Evolutionary conservation across 768 basidiomycete genomes (phyloP), one percentile per base, ranked within the genome.

Genomic region (Ramaria sp.): DNA sequence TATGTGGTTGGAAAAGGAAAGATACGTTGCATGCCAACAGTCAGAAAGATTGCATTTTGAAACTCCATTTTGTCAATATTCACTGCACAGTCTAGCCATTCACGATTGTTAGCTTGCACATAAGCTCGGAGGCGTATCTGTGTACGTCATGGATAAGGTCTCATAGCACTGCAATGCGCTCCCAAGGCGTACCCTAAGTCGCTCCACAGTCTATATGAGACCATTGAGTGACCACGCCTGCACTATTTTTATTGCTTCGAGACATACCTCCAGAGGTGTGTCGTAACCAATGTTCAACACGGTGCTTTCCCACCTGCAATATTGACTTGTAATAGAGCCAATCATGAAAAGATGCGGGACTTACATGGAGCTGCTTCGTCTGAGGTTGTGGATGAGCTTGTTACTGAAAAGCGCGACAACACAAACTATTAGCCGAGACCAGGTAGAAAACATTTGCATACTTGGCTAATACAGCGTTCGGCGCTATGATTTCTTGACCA

Each of bases 21-120:
- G 83, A 68, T 68, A 80, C 86, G 88, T 69, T 90, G 87, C 66
- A 90, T 76, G 33, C 79, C 79, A 51, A 89, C 76, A 43, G 77
- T 76, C 57, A 89, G 72, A 63, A 77, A 68, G 55, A 89, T 80
- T 7, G 82, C 78, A 62, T 88, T 88, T 65, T 87, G 84, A 62
- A 74, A 84, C 61, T 86, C 83, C 83, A 90, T 88, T 63, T 80
- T 84, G 69, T 89, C 83, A 62, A 90, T 88, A 61, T 84, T 82
- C 51, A 88, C 74, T 31, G 66, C 67, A 58, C 73, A 79, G 51
- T 74, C 72, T 9, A 80, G 81, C 88, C 88, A 90, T 62, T 90
- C 88, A 27, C 88, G 81, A 59, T 64, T 61, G 63, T 89, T 87
- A 31, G 74, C 71, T 20, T 69, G 64, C 43, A 89, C 75, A 62